Base-by-base conservation (phyloP, 257 asterid genomes). In the Solanum gracilifrons region DNA sequence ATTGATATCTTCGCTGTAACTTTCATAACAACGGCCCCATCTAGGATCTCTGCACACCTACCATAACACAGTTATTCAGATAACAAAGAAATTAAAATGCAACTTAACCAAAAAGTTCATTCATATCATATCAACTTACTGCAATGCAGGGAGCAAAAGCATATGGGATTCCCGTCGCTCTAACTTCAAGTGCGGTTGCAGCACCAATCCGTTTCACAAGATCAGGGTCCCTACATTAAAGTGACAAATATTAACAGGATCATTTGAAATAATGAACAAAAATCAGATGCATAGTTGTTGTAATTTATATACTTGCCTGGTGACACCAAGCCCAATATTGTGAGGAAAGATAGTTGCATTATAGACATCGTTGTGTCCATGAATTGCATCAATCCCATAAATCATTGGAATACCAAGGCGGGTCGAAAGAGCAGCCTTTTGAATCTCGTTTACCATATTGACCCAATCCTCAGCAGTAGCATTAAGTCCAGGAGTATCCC, bases 11-110 rank as follows among this genome's bases (percentile, higher is more conserved):
- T 91, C 93, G 12, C 93, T 91, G 36, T 77, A 91, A 86, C 93
- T 91, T 89, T 91, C 93, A 13, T 86, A 89, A 75, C 93, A 91
- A 27, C 93, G 83, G 5, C 93, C 93, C 93, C 93, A 89, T 20
- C 89, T 88, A n/a, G 89, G 89, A 73, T 88, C 89, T 25, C 89
- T 83, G 43, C 89, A 84, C 4, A 87, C 89, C 89, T 71, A 46
- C 16, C 43, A 39, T 23, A 37, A 10, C 87, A 60, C 58, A 8
- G 4, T 20, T 13, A 23, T 15, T 16, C 76, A 87, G 9, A 21
- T 46, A 86, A 35, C 62, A 80, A 27, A 29, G 68, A 80, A 79
- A 27, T 35, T 0, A 9, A 51, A 77, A 43, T 51, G 75, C 27
- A 23, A 33, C 58, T 66, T 68, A 3, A 71, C 7, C 46, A 21